phyloP scores from a whole-genome alignment of 345 rosid genomes.

The Cochlearia excelsa region DNA sequence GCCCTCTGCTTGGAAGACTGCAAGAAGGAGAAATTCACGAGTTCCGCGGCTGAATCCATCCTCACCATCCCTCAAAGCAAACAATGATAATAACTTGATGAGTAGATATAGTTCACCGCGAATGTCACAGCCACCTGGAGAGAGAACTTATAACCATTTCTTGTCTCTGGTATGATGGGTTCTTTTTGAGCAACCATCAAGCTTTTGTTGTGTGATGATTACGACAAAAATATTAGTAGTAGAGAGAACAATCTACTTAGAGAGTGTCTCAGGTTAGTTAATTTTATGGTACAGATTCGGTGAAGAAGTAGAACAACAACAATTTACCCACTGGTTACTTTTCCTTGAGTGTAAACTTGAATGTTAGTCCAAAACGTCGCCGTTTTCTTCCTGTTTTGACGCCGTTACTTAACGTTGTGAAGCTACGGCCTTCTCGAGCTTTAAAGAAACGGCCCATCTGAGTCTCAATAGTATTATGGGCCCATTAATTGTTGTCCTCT shows the following conservation, averaged over 20 bases:
- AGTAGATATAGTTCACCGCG: conserved; percentile 44
- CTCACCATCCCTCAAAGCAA: no score
- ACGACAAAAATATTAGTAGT: conserved; percentile 28
- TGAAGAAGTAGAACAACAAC: conserved; percentile 21
- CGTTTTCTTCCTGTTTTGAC: background rate
- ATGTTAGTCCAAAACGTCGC: no score
- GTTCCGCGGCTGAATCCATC: conserved; percentile 73
- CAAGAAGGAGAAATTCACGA: conserved; percentile 78
- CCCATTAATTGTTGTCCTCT: no score
- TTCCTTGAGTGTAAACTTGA: background rate
- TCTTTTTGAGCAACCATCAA: conserved; percentile 39
- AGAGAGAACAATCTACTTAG: conserved; percentile 32
- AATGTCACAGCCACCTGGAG: conserved; percentile 42
- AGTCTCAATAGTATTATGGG: no score
- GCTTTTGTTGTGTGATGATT: conserved; percentile 33
- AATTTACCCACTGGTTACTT: conserved; percentile 18
- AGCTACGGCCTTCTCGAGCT: background rate
- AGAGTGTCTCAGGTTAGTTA: conserved; percentile 22
- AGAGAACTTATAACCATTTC: conserved; percentile 24
- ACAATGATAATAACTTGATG: conserved; percentile 39
- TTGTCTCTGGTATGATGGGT: conserved; percentile 24
- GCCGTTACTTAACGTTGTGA: background rate
- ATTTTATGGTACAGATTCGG: conserved; percentile 30
- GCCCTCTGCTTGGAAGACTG: conserved; percentile 87
- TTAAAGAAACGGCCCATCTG: no score